Percentiles rank a stretch among this genome's conserved stretches.
Evolutionary conservation across 2,329 filamentous ascomycete species (phyloP).

Genomic region (Hymenoscyphus fraxineus): DNA sequence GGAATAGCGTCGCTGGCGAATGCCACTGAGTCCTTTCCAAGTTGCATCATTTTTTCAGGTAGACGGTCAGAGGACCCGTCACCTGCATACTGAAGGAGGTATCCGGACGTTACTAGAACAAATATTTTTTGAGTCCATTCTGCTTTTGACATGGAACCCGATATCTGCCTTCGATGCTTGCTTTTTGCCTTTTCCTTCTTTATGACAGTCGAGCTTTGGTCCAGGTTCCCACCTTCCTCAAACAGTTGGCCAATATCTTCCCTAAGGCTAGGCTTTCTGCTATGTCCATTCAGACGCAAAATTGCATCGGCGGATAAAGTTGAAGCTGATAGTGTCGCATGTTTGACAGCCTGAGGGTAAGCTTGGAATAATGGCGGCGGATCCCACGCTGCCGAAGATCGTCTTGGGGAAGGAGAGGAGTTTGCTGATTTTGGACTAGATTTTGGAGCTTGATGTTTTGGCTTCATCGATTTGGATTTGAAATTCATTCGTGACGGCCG

Average conservation of each 20-base stretch:
- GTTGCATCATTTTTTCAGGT: slow-evolving; percentile 69
- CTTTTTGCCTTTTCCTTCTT: slow-evolving; percentile 44
- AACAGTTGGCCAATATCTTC: slow-evolving; percentile 35
- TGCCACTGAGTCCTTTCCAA: slow-evolving; percentile 72
- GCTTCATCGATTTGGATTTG: slow-evolving; percentile 24
- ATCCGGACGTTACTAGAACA: slow-evolving; percentile 64
- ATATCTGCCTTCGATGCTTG: slow-evolving; percentile 35
- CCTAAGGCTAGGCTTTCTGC: slow-evolving; percentile 44
- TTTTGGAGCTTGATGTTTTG: slow-evolving; percentile 18
- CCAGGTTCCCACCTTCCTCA: slow-evolving; percentile 16
- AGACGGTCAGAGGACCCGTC: slow-evolving; percentile 67
- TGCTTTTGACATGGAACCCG: slow-evolving; percentile 40
- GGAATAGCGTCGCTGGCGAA: slow-evolving; percentile 79
- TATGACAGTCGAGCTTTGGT: slow-evolving; percentile 14
- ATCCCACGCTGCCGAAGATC: slow-evolving; percentile 47
- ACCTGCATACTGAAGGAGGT: slow-evolving; percentile 69
- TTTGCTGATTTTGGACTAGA: slow-evolving; percentile 23
- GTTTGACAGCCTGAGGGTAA: slow-evolving; percentile 77
- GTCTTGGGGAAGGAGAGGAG: slow-evolving; percentile 18
- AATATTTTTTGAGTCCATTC: slow-evolving; percentile 72
- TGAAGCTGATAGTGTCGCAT: slow-evolving; percentile 66
- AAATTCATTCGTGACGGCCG: slow-evolving; percentile 27
- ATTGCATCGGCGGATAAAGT: slow-evolving; percentile 66
- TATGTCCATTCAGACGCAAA: slow-evolving; percentile 53
- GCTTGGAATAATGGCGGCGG: slow-evolving; percentile 81